Percentiles rank a stretch among this genome's conserved stretches.
Evolutionary conservation across 2,329 filamentous ascomycete genomes (phyloP).

Genomic region (Nigrograna mackinnonii): DNA sequence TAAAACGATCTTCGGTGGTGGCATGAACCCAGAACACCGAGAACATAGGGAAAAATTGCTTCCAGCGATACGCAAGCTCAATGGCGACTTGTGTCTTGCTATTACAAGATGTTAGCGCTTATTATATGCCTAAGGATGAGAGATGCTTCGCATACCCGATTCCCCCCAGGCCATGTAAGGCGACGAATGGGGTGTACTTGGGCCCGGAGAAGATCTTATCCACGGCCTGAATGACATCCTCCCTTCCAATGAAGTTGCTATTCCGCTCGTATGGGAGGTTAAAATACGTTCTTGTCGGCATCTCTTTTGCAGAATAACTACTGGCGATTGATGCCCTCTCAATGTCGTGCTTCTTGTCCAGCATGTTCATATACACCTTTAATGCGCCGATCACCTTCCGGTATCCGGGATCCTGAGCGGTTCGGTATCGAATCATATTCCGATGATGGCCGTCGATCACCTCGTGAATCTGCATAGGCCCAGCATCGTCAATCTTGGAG

Average conservation of each 20-base stretch:
- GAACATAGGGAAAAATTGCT: too few species aligned
- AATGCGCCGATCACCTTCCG: too few species aligned
- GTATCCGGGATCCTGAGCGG: too few species aligned
- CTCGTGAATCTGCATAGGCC: too few species aligned
- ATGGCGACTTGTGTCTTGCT: conserved; percentile 16
- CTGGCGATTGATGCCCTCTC: conserved; percentile 11
- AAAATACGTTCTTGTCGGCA: conserved; percentile 6
- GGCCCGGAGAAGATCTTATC: conserved; percentile 10
- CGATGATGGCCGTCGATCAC: too few species aligned
- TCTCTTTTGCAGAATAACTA: conserved; percentile 4
- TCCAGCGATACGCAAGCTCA: too few species aligned
- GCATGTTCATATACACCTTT: too few species aligned
- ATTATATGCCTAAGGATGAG: neutral
- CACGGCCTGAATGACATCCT: conserved; percentile 4
- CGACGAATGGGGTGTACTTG: conserved; percentile 8
- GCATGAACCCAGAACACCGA: too few species aligned
- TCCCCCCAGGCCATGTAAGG: conserved; percentile 11
- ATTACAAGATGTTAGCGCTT: conserved; percentile 1
- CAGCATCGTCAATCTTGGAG: too few species aligned
- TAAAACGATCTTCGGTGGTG: conserved; percentile 6
- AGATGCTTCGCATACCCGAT: conserved; percentile 5
- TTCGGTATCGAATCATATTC: too few species aligned
- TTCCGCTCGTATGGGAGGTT: conserved; percentile 10
- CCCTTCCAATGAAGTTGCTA: conserved; percentile 7
- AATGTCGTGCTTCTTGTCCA: too few species aligned